Evolutionary conservation across 1,284 basidiomycete genomes (phyloP).

Genomic region (Chiua sp.): DNA sequence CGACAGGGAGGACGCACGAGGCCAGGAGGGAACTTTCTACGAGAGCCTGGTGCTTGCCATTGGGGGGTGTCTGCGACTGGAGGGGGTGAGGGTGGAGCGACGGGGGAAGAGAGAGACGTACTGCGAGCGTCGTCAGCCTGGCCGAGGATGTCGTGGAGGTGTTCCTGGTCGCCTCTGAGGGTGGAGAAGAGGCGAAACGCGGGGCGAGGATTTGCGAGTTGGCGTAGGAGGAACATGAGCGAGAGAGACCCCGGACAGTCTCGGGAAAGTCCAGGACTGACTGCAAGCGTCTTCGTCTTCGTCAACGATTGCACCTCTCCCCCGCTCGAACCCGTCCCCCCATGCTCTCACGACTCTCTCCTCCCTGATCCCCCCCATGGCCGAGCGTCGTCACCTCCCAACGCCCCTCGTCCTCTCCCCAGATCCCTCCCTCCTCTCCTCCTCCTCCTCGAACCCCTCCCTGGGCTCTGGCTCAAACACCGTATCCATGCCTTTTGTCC

Average conservation of each 20-base stretch:
- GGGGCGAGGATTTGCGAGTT: neutral
- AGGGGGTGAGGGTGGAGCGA: neutral
- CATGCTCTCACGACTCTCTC: slow-evolving; percentile 19
- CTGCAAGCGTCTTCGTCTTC: too few species aligned
- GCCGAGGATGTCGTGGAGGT: slow-evolving; percentile 27
- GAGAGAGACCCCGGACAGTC: slow-evolving; percentile 28
- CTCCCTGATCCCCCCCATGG: slow-evolving; percentile 16
- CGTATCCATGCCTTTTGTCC: slow-evolving; percentile 90
- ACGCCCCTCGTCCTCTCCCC: slow-evolving; percentile 79
- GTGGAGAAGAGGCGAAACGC: slow-evolving; percentile 20
- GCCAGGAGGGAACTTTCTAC: slow-evolving; percentile 30
- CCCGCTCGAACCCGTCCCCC: slow-evolving; percentile 17
- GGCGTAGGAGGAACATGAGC: slow-evolving; percentile 18
- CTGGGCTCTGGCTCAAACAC: slow-evolving; percentile 68
- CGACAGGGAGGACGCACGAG: slow-evolving; percentile 16
- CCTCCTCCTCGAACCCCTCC: slow-evolving; percentile 36
- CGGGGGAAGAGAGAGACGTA: neutral
- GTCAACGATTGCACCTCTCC: too few species aligned
- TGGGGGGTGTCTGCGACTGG: slow-evolving; percentile 4
- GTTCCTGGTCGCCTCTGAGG: slow-evolving; percentile 28
- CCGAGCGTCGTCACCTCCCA: slow-evolving; percentile 67
- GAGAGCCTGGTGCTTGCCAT: slow-evolving; percentile 31
- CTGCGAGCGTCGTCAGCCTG: slow-evolving; percentile 27
- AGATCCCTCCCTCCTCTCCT: slow-evolving; percentile 59
- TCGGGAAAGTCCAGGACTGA: slow-evolving; percentile 17